Evolutionary conservation across 2,329 filamentous ascomycete species (phyloP).

Genomic region (Metarhizium sp.): DNA sequence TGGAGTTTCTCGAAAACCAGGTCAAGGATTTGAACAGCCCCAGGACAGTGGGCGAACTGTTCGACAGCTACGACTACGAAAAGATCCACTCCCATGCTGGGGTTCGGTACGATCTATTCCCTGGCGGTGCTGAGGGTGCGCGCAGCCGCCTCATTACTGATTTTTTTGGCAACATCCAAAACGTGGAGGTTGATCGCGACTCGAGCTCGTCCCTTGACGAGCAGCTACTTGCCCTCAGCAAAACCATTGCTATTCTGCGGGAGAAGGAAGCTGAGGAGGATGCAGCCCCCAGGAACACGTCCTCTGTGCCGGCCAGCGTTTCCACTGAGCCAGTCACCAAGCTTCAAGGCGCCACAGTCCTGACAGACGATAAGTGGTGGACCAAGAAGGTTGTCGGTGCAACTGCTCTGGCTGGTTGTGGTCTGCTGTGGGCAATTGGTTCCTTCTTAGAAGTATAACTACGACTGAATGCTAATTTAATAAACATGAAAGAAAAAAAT

Average conservation of each 20-base stretch:
- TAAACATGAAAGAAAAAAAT: not conserved
- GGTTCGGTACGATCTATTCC: slow-evolving; percentile 91
- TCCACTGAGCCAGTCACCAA: slow-evolving; percentile 20
- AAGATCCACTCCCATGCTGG: slow-evolving; percentile 94
- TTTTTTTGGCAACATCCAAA: slow-evolving; percentile 97
- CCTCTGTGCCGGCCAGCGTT: slow-evolving; percentile 18
- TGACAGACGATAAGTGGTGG: slow-evolving; percentile 59
- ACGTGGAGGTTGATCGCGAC: slow-evolving; percentile 74
- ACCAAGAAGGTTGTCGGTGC: slow-evolving; percentile 55
- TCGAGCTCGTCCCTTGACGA: slow-evolving; percentile 53
- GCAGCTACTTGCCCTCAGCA: slow-evolving; percentile 69
- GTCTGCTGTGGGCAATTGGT: slow-evolving; percentile 47
- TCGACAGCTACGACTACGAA: slow-evolving; percentile 88
- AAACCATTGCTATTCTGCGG: slow-evolving; percentile 48
- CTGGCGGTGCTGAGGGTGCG: slow-evolving; percentile 68
- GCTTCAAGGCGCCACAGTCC: slow-evolving; percentile 39
- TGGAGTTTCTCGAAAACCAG: slow-evolving; percentile 90
- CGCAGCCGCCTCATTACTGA: slow-evolving; percentile 80
- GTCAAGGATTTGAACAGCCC: slow-evolving; percentile 80
- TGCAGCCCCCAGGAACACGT: slow-evolving; percentile 16
- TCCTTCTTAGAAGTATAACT: slow-evolving; percentile 35
- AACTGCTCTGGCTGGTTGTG: slow-evolving; percentile 52
- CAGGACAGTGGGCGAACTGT: slow-evolving; percentile 84
- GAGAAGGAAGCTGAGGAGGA: slow-evolving; percentile 37
- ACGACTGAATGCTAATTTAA: not conserved